Conservation (phyloP, 1,284 basidiomycete genomes). For the Malassezia yamatoensis region DNA sequence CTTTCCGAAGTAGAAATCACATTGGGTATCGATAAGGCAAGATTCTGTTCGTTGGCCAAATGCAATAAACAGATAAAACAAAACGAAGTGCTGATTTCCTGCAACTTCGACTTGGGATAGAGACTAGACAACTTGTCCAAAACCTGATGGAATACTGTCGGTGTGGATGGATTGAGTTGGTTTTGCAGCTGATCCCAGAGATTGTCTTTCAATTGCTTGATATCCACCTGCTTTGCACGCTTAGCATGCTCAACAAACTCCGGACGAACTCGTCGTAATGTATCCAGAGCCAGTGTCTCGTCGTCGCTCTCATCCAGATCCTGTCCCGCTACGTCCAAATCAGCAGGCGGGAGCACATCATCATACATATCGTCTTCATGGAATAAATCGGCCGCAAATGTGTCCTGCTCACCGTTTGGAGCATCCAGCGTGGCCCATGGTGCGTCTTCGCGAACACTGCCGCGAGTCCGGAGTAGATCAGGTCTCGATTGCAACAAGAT, state of each 20-base stretch:
- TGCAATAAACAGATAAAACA: conserved; percentile 97
- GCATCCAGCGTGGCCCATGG: conserved; percentile 10
- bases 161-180: neutral
- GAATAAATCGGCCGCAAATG: conserved; percentile 91
- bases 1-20: neutral
- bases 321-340: conserved; percentile 22
- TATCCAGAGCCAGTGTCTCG: conserved; percentile 66
- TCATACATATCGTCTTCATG: conserved; percentile 61
- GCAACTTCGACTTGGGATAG: conserved; percentile 87
- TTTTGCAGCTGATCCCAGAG: conserved; percentile 77
- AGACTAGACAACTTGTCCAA: conserved; percentile 67
- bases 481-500: conserved; percentile 57
- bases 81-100: conserved; percentile 96
- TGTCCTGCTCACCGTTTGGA: neutral
- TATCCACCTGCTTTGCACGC: conserved; percentile 90
- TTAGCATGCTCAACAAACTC: conserved; percentile 91
- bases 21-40: conserved; percentile 47
- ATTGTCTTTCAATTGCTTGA: conserved; percentile 91
- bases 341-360: conserved; percentile 52
- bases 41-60: conserved; percentile 85
- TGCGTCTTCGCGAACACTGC: conserved; percentile 49
- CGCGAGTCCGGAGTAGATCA: conserved; percentile 52
- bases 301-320: conserved; percentile 51
- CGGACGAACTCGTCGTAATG: conserved; percentile 64
- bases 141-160: conserved; percentile 61